These are phyloP conservation scores for Globisporangium carolinianum DNA, from an alignment of 352 stramenopile species.

Conservation along the genomic window DNA sequence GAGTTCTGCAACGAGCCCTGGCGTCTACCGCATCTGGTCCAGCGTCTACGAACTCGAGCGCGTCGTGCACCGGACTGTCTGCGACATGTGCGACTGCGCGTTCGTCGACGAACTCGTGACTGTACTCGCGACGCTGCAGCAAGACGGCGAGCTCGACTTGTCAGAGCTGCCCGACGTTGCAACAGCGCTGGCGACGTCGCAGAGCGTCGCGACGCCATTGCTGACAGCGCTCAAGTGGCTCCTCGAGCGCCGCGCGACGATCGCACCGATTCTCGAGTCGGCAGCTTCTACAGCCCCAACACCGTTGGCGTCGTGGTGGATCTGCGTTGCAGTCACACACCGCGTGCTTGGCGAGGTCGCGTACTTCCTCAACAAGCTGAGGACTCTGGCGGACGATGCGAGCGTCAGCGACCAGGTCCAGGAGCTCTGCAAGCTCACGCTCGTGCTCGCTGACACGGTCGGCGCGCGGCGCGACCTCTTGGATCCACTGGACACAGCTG, in stretches of 20 bases:
- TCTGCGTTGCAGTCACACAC: slow-evolving; percentile 36
- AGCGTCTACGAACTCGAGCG: slow-evolving; percentile 49
- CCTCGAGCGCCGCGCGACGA: slow-evolving; percentile 26
- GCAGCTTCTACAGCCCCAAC: slow-evolving; percentile 20
- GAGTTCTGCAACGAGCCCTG: slow-evolving; percentile 31
- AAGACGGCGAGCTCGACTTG: slow-evolving; percentile 13
- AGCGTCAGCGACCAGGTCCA: slow-evolving; percentile 35
- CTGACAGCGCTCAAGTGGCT: slow-evolving; percentile 48
- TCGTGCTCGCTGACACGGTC: slow-evolving; percentile 47
- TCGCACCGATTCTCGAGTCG: slow-evolving; percentile 14
- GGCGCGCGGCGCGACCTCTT: slow-evolving; percentile 39
- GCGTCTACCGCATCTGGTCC: slow-evolving; percentile 59
- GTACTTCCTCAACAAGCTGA: slow-evolving; percentile 51
- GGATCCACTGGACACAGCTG: slow-evolving; percentile 16
- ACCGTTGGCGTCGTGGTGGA: slow-evolving; percentile 37
- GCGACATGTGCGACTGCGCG: slow-evolving; percentile 30
- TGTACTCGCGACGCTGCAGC: slow-evolving; percentile 27
- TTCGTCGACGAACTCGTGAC: slow-evolving; percentile 51
- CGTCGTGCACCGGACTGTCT: slow-evolving; percentile 50
- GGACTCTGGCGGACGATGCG: slow-evolving; percentile 23
- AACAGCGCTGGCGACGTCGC: slow-evolving; percentile 18
- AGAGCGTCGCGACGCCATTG: slow-evolving; percentile 33
- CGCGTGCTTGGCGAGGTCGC: slow-evolving; percentile 49
- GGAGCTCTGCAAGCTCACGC: slow-evolving; percentile 38
- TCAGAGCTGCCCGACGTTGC: slow-evolving; percentile 37